These are phyloP conservation scores for Tulasnella sp. DNA, from an alignment of 768 basidiomycete species.

Conservation along the genomic window DNA sequence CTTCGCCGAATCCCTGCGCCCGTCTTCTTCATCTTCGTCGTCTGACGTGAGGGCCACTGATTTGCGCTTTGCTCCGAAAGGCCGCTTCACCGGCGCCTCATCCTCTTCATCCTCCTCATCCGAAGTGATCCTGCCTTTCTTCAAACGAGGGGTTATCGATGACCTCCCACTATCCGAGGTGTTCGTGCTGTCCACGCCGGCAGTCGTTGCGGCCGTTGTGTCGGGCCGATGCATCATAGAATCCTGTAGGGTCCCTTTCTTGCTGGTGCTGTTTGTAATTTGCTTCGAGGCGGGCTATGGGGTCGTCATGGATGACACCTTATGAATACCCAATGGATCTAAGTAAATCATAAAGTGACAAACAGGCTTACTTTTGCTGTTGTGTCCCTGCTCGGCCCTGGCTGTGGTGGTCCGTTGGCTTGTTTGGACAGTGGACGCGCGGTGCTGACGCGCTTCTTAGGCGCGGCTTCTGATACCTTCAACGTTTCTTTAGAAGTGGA, in stretches of 20 bases:
- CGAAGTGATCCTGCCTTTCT: slow-evolving; percentile 43
- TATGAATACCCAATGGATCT: too few relatives aligned
- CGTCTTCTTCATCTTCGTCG: slow-evolving; percentile 1
- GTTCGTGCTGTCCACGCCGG: too few relatives aligned
- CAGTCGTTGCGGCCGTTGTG: too few relatives aligned
- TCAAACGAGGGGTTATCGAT: slow-evolving; percentile 28
- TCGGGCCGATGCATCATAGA: background rate
- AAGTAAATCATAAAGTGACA: too few relatives aligned
- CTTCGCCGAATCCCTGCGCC: background rate
- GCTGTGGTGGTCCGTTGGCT: background rate
- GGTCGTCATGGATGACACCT: background rate
- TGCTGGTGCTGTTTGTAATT: background rate
- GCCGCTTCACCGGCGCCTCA: slow-evolving; percentile 18
- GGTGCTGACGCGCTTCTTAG: background rate
- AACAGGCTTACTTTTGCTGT: too few relatives aligned
- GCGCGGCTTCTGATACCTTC: background rate
- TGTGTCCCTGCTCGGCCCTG: too few relatives aligned
- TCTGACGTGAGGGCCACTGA: slow-evolving; percentile 9
- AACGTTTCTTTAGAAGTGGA: background rate
- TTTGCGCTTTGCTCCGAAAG: slow-evolving; percentile 21
- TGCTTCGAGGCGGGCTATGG: slow-evolving; percentile 7
- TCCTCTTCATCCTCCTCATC: slow-evolving; percentile 46
- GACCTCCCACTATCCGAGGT: too few relatives aligned
- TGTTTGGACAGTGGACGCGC: slow-evolving; percentile 6
- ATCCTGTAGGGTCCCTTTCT: too few relatives aligned